Evolutionary conservation across 1,139 yeast genomes (phyloP).

Genomic region (Blastobotrys elegans): DNA sequence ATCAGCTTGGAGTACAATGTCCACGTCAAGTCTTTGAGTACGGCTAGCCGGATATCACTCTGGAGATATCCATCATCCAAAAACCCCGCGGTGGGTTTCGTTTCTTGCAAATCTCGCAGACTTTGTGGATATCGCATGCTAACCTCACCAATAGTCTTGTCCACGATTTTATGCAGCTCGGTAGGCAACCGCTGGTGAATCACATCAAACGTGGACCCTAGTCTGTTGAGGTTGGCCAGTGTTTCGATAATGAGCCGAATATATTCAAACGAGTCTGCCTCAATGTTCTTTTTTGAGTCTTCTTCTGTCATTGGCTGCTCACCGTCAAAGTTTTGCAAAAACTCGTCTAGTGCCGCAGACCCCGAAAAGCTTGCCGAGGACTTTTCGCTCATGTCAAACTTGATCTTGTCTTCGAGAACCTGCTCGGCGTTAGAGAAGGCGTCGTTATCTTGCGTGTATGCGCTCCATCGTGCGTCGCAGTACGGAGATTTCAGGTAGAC

Average conservation of each 20-base stretch:
- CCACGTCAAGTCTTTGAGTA: constrained; percentile 67
- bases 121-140: constrained; percentile 48
- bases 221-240: constrained; percentile 55
- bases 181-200: constrained; percentile 45
- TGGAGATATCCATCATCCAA: constrained; percentile 19
- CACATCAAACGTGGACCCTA: constrained; percentile 56
- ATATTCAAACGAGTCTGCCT: constrained; percentile 51
- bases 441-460: constrained; percentile 28
- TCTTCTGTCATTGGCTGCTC: constrained; percentile 24
- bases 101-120: constrained; percentile 14
- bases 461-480: constrained; percentile 33
- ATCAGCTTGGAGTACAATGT: constrained; percentile 58
- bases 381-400: constrained; percentile 28
- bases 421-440: constrained; percentile 27
- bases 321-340: constrained; percentile 35
- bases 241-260: constrained; percentile 53
- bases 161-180: constrained; percentile 52
- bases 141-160: constrained; percentile 60
- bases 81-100: constrained; percentile 19
- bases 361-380: constrained; percentile 25
- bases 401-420: constrained; percentile 30
- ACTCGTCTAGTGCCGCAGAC: constrained; percentile 38
- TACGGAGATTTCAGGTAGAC: constrained; percentile 57
- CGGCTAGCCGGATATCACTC: constrained; percentile 50
- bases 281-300: constrained; percentile 33